Base-by-base conservation (phyloP, 2,329 filamentous ascomycete genomes). In the Aureobasidium sp. region DNA sequence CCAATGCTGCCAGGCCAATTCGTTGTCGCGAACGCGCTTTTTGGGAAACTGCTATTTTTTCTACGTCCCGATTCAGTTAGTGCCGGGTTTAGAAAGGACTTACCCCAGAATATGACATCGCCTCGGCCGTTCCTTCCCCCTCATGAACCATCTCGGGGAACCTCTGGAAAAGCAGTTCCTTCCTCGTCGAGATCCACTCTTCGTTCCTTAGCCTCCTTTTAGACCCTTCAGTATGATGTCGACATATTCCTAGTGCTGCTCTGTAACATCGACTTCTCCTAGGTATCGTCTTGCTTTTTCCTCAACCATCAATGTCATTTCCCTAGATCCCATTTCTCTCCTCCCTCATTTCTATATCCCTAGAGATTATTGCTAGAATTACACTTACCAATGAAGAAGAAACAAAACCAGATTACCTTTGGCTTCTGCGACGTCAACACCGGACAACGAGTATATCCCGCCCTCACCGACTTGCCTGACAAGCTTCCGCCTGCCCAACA, bases 391-490 rank as follows among this genome's bases (percentile, higher is more conserved):
- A 60, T 60, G 53, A 62, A 62, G 45, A 48, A 58, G 47, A 65
- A 64, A 49, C 64, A 64, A 37, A 63, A 62, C 29, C 60, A 61
- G 12, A 65, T 65, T 45, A 64, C 54, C 9, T 62, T 65, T 37
- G 64, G 64, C 17, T 65, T 72, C 63, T 74, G 72, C 64, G 71
- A 73, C 60, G 70, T 66, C 19, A 61, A 61, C 17, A 71, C 70
- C 14, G 71, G 72, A 62, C 67, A 73, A 62, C 67, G 72, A 54
- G 71, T 73, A 39, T 74, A 73, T 59, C 71, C 71, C 15, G 64
- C 68, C 12, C 62, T 56, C n/a, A 65, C 68, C 15, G 67, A 72
- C 48, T 64, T 72, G 1, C 69, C 71, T 3, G 70, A 73, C n/a
- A 71, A 73, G 54, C 48, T 66, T 35, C 71, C 72, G 19, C 69